Conservation (phyloP, 169 alveolate species). For the Perkinsus marinus region DNA sequence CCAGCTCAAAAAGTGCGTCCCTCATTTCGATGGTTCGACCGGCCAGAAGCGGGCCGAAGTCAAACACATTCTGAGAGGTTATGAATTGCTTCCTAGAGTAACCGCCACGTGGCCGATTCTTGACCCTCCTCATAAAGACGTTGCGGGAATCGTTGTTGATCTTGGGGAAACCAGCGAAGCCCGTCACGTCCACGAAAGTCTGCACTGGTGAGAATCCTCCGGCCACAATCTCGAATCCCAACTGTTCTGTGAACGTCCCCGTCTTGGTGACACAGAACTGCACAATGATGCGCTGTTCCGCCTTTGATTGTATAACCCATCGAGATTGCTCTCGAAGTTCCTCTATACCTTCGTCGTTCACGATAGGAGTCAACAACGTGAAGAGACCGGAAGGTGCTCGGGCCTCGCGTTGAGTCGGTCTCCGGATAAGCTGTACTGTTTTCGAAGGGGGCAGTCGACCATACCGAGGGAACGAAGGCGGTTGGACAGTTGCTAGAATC, state of each 20-base stretch:
- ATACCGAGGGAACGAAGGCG: conserved; percentile 59
- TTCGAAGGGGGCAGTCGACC: conserved; percentile 54
- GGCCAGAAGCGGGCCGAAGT: conserved; percentile 79
- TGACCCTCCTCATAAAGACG: conserved; percentile 45
- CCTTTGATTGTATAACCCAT: conserved; percentile 66
- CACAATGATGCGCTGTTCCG: conserved; percentile 41
- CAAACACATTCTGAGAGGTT: conserved; percentile 54
- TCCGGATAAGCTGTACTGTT: conserved; percentile 36
- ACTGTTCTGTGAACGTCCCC: conserved; percentile 44
- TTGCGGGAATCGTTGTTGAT: conserved; percentile 60
- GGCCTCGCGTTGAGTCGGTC: conserved; percentile 34
- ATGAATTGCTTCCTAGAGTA: conserved; percentile 45
- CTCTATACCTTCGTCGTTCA: background rate
- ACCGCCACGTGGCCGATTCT: conserved; percentile 47
- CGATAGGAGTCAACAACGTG: conserved; percentile 3
- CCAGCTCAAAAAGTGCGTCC: background rate
- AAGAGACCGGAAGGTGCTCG: conserved; percentile 21
- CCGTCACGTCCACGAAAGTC: conserved; percentile 46
- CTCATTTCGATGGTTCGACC: conserved; percentile 57
- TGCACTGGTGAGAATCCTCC: conserved; percentile 31
- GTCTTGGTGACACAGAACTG: conserved; percentile 58
- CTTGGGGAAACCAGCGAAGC: conserved; percentile 60
- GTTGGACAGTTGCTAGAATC: conserved; percentile 35
- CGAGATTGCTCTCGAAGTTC: conserved; percentile 34
- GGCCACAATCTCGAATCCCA: conserved; percentile 64